Percentiles rank a stretch among this genome's conserved stretches.
phyloP scores from a whole-genome alignment of 1,284 basidiomycete genomes.

The Golubevia sp. region DNA sequence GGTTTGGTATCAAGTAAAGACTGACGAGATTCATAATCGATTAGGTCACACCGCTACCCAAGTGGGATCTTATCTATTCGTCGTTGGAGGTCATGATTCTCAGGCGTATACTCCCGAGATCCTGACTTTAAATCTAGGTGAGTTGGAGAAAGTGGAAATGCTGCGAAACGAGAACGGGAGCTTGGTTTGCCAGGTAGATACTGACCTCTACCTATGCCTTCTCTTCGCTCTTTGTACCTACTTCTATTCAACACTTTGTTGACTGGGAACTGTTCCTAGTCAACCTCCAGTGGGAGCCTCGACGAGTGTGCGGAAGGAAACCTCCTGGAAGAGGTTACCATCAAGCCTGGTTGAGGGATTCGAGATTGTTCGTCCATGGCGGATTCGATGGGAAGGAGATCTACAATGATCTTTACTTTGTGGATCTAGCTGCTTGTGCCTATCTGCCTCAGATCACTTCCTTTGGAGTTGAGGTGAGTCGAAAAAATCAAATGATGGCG shows the following conservation, averaged over 20 bases:
- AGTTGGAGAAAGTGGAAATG: constrained; percentile 20
- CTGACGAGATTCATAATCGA: constrained; percentile 70
- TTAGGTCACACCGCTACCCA: constrained; percentile 85
- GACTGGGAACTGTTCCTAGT: constrained; percentile 63
- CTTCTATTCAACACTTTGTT: no score
- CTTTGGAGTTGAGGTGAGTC: constrained; percentile 70
- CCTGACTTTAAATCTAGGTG: constrained; percentile 83
- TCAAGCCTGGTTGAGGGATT: constrained; percentile 78
- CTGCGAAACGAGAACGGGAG: not conserved
- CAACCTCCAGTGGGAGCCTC: constrained; percentile 71
- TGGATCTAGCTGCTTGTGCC: constrained; percentile 83
- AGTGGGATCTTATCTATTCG: constrained; percentile 89
- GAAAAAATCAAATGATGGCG: no score
- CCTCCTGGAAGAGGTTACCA: constrained; percentile 82
- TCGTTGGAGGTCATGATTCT: constrained; percentile 85
- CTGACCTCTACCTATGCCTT: constrained; percentile 7
- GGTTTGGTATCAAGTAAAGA: constrained; percentile 72
- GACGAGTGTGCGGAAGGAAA: constrained; percentile 69
- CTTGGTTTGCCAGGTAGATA: not conserved
- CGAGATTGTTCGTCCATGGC: constrained; percentile 81
- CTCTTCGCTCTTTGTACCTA: constrained; percentile 33
- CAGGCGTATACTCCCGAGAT: constrained; percentile 77
- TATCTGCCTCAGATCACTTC: constrained; percentile 90
- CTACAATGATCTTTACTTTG: constrained; percentile 80
- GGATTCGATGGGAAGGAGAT: constrained; percentile 82